Evolutionary conservation across 2,329 filamentous ascomycete genomes (phyloP).

Genomic region (Atkinsonella hypoxylon): DNA sequence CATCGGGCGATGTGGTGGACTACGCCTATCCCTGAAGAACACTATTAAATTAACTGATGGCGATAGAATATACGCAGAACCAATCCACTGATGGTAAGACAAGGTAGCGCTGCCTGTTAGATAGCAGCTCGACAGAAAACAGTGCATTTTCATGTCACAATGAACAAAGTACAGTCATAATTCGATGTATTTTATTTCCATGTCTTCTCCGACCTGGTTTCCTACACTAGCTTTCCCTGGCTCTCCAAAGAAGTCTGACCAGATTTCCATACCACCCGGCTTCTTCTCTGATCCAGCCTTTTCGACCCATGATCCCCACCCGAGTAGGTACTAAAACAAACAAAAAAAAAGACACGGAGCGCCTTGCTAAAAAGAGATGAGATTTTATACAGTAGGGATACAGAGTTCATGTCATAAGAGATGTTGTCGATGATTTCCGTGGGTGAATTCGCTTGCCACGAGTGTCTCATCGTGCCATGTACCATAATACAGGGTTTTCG

Average conservation of each 20-base stretch:
- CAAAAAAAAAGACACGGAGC: constrained; percentile 18
- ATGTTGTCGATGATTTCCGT: neutral
- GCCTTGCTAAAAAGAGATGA: constrained; percentile 23
- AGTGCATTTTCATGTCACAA: no score
- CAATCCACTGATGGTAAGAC: no score
- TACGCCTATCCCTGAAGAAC: no score
- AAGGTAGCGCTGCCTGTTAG: no score
- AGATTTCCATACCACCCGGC: neutral
- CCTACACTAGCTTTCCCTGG: neutral
- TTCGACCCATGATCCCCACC: neutral
- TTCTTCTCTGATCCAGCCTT: neutral
- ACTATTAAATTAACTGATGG: no score
- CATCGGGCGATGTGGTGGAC: no score
- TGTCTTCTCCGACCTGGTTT: neutral
- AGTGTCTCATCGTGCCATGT: constrained; percentile 1
- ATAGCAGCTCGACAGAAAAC: no score
- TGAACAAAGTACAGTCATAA: no score
- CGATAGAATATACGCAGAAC: no score
- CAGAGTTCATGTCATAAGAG: constrained; percentile 10
- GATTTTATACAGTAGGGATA: constrained; percentile 20
- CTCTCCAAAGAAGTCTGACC: neutral
- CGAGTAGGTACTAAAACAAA: neutral
- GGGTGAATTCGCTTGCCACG: neutral
- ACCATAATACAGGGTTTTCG: constrained; percentile 2
- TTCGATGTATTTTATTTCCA: neutral